Evolutionary conservation across 2,329 filamentous ascomycete species (phyloP).

Genomic region (Gnomoniopsis smithogilvyi): DNA sequence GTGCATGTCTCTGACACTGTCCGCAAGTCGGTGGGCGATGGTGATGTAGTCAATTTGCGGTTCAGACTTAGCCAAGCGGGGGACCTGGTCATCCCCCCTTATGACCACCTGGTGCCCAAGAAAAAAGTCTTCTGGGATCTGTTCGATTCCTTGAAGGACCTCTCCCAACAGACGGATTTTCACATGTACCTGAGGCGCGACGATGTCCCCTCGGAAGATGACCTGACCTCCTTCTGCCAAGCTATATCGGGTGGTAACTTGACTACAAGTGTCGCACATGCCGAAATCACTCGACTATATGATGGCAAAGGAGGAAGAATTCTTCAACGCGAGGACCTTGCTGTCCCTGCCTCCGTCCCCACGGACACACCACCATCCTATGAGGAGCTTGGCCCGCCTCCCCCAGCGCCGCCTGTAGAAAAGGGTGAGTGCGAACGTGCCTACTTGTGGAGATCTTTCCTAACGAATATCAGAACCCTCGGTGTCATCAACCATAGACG

Average conservation of each 20-base stretch:
- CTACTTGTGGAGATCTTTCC: not conserved
- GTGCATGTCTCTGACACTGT: not conserved
- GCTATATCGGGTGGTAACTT: not conserved
- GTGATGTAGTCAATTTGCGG: not conserved
- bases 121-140: conserved; percentile 7
- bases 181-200: not conserved
- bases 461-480: not conserved
- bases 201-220: not conserved
- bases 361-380: not conserved
- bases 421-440: not conserved
- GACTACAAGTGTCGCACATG: not conserved
- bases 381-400: not conserved
- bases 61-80: not conserved
- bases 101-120: not conserved
- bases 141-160: conserved; percentile 1
- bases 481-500: not conserved
- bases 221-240: not conserved
- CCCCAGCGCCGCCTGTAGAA: conserved; percentile 1
- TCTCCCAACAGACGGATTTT: not conserved
- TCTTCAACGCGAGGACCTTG: not conserved
- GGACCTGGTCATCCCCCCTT: not conserved
- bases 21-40: not conserved
- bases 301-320: conserved; percentile 5
- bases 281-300: conserved; percentile 3
- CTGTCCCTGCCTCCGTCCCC: not conserved